A percentile compares a stretch with the other conserved stretches of the same genome.
These are phyloP conservation scores for Fusarium napiforme DNA, from an alignment of 2,329 filamentous ascomycete species.

Conservation along the genomic window DNA sequence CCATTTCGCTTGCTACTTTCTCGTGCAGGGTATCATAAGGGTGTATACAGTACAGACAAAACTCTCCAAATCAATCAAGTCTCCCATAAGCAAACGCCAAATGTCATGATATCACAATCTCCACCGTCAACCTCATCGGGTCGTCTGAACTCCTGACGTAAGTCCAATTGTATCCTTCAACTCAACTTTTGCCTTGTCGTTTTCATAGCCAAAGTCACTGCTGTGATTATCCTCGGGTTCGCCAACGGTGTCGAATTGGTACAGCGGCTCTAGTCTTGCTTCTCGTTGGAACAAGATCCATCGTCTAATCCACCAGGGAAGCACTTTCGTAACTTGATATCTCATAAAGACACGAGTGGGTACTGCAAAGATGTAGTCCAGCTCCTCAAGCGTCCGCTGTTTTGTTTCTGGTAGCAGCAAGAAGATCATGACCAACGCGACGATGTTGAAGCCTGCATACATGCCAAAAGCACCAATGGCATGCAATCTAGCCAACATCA, in stretches of 20 bases:
- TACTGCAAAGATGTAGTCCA: constrained; percentile 71
- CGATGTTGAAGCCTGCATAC: constrained; percentile 66
- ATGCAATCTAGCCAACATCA: constrained; percentile 59
- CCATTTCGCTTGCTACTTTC: constrained; percentile 36
- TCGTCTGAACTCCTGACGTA: constrained; percentile 35
- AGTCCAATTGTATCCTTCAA: constrained; percentile 52
- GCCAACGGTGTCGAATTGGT: constrained; percentile 52
- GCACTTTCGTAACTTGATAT: constrained; percentile 66
- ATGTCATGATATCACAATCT: constrained; percentile 10
- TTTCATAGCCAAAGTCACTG: constrained; percentile 48
- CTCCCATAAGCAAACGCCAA: constrained; percentile 27
- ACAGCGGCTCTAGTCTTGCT: constrained; percentile 55
- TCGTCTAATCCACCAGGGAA: constrained; percentile 71
- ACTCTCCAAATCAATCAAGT: constrained; percentile 20
- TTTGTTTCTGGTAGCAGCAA: constrained; percentile 69
- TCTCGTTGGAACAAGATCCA: constrained; percentile 64
- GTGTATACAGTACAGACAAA: constrained; percentile 18
- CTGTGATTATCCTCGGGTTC: constrained; percentile 48
- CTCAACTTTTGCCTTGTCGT: constrained; percentile 54
- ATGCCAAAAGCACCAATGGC: constrained; percentile 64
- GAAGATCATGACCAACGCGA: constrained; percentile 67
- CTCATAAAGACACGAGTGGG: constrained; percentile 66
- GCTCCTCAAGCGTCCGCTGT: constrained; percentile 62
- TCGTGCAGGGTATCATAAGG: constrained; percentile 43
- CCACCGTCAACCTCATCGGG: constrained; percentile 9